Percentiles rank a stretch among this genome's conserved stretches.
Evolutionary conservation across 2,329 filamentous ascomycete genomes (phyloP).

Genomic region (Gaeumannomyces sp.): DNA sequence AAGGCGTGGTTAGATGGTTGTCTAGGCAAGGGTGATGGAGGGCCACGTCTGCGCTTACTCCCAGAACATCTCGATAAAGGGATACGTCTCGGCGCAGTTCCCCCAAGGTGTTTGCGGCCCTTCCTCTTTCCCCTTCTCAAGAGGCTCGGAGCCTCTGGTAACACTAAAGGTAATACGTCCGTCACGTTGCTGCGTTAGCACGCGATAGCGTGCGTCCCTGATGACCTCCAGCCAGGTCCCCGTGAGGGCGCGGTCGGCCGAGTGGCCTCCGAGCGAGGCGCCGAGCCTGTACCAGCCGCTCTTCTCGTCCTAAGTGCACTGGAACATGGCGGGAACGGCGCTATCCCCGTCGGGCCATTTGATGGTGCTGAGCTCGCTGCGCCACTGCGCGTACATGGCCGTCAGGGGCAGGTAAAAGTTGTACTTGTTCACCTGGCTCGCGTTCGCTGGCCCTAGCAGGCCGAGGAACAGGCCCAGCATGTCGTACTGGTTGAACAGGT

Average conservation of each 20-base stretch:
- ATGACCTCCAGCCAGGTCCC: background rate
- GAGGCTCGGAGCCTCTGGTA: background rate
- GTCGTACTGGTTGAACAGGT: background rate
- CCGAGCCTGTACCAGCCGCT: background rate
- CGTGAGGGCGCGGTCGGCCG: background rate
- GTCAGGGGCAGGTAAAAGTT: background rate
- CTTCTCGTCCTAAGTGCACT: background rate
- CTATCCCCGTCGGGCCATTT: background rate
- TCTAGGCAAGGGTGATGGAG: too few species aligned
- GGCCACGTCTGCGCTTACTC: background rate
- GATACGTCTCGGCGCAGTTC: constrained; percentile 3
- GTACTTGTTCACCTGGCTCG: background rate
- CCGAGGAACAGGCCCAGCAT: background rate
- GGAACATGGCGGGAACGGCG: background rate
- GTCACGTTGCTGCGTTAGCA: background rate
- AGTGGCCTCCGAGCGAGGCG: background rate
- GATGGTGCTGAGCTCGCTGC: background rate
- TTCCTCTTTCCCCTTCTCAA: background rate
- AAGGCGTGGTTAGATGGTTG: too few species aligned
- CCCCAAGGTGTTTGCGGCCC: background rate
- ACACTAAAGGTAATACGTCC: background rate
- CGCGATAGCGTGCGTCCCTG: background rate
- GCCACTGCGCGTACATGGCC: background rate
- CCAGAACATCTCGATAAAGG: background rate
- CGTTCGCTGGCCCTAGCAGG: background rate